These are phyloP conservation scores for Pelagophyceae sp. DNA, from an alignment of 352 stramenopile species.

Conservation along the genomic window DNA sequence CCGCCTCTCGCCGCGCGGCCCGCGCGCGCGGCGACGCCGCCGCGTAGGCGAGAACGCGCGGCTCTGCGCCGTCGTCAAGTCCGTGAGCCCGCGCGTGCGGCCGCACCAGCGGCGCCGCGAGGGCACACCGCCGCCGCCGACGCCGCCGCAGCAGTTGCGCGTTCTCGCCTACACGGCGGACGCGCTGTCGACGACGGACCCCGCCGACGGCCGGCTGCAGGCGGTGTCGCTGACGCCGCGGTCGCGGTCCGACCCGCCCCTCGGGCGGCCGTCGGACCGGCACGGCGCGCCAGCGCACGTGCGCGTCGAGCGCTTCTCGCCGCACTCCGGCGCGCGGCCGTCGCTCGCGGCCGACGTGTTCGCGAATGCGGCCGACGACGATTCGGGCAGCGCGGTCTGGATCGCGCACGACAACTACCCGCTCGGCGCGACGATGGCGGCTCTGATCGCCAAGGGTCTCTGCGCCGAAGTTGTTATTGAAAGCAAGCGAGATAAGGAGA, in stretches of 20 bases:
- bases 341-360: too few relatives aligned
- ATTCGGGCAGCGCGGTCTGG: constrained; percentile 31
- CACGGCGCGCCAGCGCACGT: too few relatives aligned
- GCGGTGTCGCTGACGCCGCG: not conserved
- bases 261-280: too few relatives aligned
- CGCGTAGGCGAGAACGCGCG: not conserved
- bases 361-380: too few relatives aligned
- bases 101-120: too few relatives aligned
- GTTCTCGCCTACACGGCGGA: too few relatives aligned
- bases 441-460: constrained; percentile 23
- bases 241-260: not conserved
- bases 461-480: constrained; percentile 41
- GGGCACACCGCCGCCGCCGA: not conserved
- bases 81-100: not conserved
- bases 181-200: not conserved
- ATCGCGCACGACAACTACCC: constrained; percentile 46
- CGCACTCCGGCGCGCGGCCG: too few relatives aligned
- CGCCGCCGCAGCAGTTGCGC: not conserved
- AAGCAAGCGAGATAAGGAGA: constrained; percentile 38
- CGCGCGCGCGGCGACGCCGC: too few relatives aligned
- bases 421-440: constrained; percentile 35
- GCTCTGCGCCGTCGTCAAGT: not conserved
- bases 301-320: too few relatives aligned
- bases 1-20: not conserved
- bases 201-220: too few relatives aligned